A percentile compares a stretch with the other conserved stretches of the same genome.
phyloP scores from a whole-genome alignment of 805 yeast species.

The Candida pseudofarinosa region DNA sequence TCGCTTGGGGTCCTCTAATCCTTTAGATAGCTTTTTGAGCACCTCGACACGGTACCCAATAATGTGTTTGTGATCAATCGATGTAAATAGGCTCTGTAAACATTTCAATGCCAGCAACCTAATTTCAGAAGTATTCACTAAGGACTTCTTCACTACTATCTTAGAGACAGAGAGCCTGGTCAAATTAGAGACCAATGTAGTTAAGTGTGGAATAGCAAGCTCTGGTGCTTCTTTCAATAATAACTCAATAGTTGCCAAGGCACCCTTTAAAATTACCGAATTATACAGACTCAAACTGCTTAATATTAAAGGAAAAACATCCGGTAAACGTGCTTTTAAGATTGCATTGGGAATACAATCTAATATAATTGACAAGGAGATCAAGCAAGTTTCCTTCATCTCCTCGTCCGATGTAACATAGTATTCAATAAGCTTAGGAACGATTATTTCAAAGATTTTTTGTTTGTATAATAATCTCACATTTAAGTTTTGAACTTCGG shows the following conservation, averaged over 20 bases:
- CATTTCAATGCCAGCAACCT: constrained; percentile 57
- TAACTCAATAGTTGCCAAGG: constrained; percentile 55
- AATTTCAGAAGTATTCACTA: constrained; percentile 44
- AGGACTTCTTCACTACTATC: constrained; percentile 10
- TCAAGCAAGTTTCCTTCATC: constrained; percentile 50
- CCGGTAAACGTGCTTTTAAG: constrained; percentile 58
- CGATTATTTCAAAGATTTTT: constrained; percentile 58
- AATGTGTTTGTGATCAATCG: constrained; percentile 36
- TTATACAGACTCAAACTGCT: constrained; percentile 53
- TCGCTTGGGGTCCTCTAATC: constrained; percentile 72
- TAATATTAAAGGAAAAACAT: constrained; percentile 67
- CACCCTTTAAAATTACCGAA: constrained; percentile 52
- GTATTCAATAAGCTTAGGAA: constrained; percentile 52
- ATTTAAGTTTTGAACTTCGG: constrained; percentile 50
- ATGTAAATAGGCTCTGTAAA: constrained; percentile 40
- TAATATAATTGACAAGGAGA: constrained; percentile 64
- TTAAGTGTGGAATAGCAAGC: constrained; percentile 50
- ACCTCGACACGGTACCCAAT: constrained; percentile 51
- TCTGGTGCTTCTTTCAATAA: constrained; percentile 52
- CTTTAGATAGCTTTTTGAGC: constrained; percentile 43
- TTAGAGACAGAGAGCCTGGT: constrained; percentile 28
- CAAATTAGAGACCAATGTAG: constrained; percentile 54
- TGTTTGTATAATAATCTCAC: constrained; percentile 76
- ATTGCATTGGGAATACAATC: constrained; percentile 61
- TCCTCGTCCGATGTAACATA: constrained; percentile 31